These are phyloP conservation scores for Pichia insulana DNA, from an alignment of 805 yeast species.

Conservation along the genomic window DNA sequence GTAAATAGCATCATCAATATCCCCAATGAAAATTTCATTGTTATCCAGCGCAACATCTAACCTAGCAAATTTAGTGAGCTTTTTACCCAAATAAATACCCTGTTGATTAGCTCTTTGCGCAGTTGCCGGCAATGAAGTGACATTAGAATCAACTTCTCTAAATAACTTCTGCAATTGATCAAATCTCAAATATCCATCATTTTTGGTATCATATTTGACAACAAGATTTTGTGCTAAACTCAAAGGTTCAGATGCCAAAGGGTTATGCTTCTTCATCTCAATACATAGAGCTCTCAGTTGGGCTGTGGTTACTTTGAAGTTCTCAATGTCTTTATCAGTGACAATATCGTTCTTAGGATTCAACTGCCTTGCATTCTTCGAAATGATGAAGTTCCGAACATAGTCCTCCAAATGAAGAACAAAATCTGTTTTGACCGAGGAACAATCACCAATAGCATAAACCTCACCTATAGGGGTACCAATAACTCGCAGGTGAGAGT, in stretches of 20 bases:
- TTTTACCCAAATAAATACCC: conserved; percentile 70
- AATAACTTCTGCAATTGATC: conserved; percentile 42
- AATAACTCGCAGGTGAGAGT: conserved; percentile 58
- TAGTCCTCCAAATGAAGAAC: conserved; percentile 80
- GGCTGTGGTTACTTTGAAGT: conserved; percentile 35
- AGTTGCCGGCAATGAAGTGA: conserved; percentile 85
- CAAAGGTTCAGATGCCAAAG: conserved; percentile 50
- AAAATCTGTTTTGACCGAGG: conserved; percentile 55
- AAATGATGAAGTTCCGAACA: conserved; percentile 97
- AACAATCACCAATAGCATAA: conserved; percentile 57
- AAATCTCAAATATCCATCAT: conserved; percentile 43
- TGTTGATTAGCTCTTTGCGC: conserved; percentile 97
- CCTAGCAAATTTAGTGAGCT: conserved; percentile 55
- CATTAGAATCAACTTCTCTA: conserved; percentile 52
- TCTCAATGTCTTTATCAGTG: conserved; percentile 44
- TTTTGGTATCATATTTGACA: conserved; percentile 41
- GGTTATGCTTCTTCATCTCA: conserved; percentile 43
- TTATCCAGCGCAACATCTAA: conserved; percentile 43
- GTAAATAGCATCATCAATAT: conserved; percentile 33
- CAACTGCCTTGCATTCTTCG: conserved; percentile 46
- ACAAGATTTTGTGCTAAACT: conserved; percentile 41
- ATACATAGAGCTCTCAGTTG: conserved; percentile 42
- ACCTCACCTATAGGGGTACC: conserved; percentile 66
- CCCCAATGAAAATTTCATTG: conserved; percentile 32
- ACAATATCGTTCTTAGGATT: conserved; percentile 30